phyloP scores from a whole-genome alignment of 2,329 filamentous ascomycete species.

The Aspergillus costaricaensis region DNA sequence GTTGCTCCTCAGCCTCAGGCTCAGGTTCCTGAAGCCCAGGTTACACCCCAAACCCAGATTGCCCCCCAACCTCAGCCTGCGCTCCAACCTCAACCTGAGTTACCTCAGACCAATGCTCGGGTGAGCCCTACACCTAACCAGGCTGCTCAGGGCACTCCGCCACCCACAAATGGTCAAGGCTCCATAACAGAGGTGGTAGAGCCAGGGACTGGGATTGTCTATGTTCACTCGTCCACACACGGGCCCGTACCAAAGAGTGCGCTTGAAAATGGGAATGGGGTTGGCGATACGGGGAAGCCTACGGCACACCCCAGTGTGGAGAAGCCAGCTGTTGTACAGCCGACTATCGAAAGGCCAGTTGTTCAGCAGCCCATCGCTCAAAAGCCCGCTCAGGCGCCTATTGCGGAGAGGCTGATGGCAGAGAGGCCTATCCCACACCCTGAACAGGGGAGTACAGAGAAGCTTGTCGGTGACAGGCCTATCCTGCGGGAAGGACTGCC shows the following conservation, averaged over 20 bases:
- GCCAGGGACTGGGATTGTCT: conserved; percentile 23
- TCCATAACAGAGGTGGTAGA: conserved; percentile 13
- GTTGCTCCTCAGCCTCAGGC: no score
- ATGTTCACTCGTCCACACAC: conserved; percentile 37
- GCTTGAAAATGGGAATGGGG: conserved; percentile 19
- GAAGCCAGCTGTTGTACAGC: neutral
- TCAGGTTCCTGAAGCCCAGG: no score
- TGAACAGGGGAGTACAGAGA: neutral
- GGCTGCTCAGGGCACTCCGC: neutral
- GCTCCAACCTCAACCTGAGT: conserved; percentile 10
- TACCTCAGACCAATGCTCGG: neutral
- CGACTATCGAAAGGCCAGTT: neutral
- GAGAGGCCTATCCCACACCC: neutral
- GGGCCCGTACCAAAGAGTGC: conserved; percentile 31
- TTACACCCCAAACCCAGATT: no score
- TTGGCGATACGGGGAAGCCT: neutral
- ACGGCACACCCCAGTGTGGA: neutral
- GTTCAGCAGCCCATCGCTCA: neutral
- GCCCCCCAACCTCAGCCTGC: neutral
- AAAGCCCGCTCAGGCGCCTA: neutral
- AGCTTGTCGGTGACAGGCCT: neutral
- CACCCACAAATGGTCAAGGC: neutral
- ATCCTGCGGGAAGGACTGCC: conserved; percentile 46
- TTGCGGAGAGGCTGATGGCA: neutral
- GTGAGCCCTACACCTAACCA: neutral